Conservation (phyloP, 2,329 filamentous ascomycete species). For the Cytospora paraplurivora region DNA sequence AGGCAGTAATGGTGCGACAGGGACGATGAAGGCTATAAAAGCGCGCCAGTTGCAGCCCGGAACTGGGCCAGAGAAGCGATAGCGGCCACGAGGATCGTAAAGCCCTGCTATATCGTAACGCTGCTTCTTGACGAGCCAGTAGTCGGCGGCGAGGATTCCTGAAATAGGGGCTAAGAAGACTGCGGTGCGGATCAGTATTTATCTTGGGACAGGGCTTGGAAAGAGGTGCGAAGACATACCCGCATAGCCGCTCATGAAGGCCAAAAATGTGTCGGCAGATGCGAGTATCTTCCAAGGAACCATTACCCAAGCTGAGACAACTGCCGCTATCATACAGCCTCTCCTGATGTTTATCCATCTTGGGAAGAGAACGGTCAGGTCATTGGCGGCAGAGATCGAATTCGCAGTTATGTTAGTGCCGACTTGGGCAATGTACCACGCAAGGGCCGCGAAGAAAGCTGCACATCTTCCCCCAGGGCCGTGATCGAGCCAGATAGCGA, state of each 20-base stretch:
- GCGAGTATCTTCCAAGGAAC: slow-evolving; percentile 60
- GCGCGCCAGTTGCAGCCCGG: slow-evolving; percentile 41
- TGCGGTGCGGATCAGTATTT: not conserved
- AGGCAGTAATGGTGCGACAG: slow-evolving; percentile 34
- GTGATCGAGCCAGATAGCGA: slow-evolving; percentile 46
- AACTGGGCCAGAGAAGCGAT: slow-evolving; percentile 36
- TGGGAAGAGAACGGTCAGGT: slow-evolving; percentile 57
- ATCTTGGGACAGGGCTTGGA: not conserved
- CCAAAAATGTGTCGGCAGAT: slow-evolving; percentile 42
- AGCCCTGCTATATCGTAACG: slow-evolving; percentile 45
- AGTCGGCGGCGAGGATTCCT: slow-evolving; percentile 43
- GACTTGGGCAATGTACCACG: slow-evolving; percentile 57
- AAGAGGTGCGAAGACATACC: not conserved
- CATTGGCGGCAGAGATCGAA: slow-evolving; percentile 55
- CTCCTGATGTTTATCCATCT: slow-evolving; percentile 57
- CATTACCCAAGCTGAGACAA: slow-evolving; percentile 60
- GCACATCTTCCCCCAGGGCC: slow-evolving; percentile 46
- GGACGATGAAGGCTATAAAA: slow-evolving; percentile 34
- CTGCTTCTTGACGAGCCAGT: slow-evolving; percentile 34
- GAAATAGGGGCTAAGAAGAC: slow-evolving; percentile 40
- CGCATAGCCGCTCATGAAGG: slow-evolving; percentile 56
- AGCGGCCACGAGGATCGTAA: slow-evolving; percentile 45
- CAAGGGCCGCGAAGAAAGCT: slow-evolving; percentile 51
- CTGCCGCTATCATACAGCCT: slow-evolving; percentile 57
- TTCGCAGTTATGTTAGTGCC: slow-evolving; percentile 61